phyloP scores from a whole-genome alignment of 805 yeast species.

The Candida sphagnicola region DNA sequence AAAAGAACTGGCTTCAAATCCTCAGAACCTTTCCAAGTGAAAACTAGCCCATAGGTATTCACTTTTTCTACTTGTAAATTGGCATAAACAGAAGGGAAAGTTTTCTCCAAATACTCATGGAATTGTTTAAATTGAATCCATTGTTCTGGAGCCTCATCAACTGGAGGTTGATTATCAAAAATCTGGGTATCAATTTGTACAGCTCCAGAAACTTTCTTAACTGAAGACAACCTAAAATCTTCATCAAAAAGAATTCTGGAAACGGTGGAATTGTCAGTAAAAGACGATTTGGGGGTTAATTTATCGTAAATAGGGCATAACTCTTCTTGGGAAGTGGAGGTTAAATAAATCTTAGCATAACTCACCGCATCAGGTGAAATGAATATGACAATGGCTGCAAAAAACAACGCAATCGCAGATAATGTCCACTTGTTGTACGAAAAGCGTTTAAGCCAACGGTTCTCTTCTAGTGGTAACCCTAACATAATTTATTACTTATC shows the following conservation, averaged over 20 bases:
- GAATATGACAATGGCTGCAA: conserved; percentile 9
- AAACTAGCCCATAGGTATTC: conserved; percentile 60
- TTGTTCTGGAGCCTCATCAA: conserved; percentile 48
- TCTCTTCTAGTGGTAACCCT: conserved; percentile 12
- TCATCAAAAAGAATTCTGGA: conserved; percentile 21
- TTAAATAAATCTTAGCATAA: conserved; percentile 11
- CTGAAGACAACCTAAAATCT: conserved; percentile 29
- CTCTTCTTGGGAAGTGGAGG: conserved; percentile 10
- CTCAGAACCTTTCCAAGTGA: conserved; percentile 54
- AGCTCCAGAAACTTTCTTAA: conserved; percentile 49
- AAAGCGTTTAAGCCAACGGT: background rate
- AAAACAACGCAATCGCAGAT: background rate
- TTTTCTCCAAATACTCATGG: conserved; percentile 46
- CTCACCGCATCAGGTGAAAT: conserved; percentile 14
- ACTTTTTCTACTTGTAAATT: conserved; percentile 50
- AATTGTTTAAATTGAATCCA: conserved; percentile 43
- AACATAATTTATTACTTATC: too few species aligned
- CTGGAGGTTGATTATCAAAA: conserved; percentile 48
- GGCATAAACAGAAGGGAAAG: conserved; percentile 52
- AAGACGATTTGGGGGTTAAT: conserved; percentile 23
- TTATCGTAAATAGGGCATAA: conserved; percentile 23
- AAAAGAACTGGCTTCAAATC: conserved; percentile 65
- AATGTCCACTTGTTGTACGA: conserved; percentile 1
- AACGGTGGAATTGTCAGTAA: conserved; percentile 28
- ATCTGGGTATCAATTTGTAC: conserved; percentile 63